phyloP scores from a whole-genome alignment of 2,329 filamentous ascomycete genomes.

The Dichotomopilus funicola region DNA sequence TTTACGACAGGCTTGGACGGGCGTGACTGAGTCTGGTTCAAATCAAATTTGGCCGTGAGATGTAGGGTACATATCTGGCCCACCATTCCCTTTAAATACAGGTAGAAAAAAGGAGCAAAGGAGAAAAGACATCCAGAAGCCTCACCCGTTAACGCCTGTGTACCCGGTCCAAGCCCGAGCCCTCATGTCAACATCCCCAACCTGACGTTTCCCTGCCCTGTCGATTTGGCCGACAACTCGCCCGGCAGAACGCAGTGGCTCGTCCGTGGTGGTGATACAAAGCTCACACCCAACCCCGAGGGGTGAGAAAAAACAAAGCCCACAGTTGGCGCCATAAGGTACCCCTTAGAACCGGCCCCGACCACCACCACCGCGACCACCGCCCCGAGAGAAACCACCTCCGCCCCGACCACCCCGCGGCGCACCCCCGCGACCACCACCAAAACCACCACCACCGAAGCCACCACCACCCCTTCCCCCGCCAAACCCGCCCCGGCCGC shows the following conservation, averaged over 20 bases:
- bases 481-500: conserved; percentile 27
- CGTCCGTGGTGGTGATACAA: conserved; percentile 5
- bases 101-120: background rate
- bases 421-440: conserved; percentile 24
- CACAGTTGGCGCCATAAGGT: background rate
- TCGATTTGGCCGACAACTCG: background rate
- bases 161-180: conserved; percentile 21
- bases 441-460: conserved; percentile 28
- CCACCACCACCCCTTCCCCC: conserved; percentile 26
- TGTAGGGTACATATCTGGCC: conserved; percentile 12
- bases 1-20: no score
- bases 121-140: conserved; percentile 8
- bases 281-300: background rate
- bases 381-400: conserved; percentile 28
- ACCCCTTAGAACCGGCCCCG: conserved; percentile 12
- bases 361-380: conserved; percentile 10
- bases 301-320: background rate
- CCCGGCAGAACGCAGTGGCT: conserved; percentile 1
- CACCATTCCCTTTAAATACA: conserved; percentile 10
- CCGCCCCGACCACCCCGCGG: conserved; percentile 9
- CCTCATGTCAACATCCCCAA: conserved; percentile 15
- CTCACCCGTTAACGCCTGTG: conserved; percentile 19
- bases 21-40: no score
- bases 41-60: conserved; percentile 1
- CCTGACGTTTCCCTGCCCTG: conserved; percentile 6